phyloP scores from a whole-genome alignment of 2,329 filamentous ascomycete species.

The Cercospora brassicicola region DNA sequence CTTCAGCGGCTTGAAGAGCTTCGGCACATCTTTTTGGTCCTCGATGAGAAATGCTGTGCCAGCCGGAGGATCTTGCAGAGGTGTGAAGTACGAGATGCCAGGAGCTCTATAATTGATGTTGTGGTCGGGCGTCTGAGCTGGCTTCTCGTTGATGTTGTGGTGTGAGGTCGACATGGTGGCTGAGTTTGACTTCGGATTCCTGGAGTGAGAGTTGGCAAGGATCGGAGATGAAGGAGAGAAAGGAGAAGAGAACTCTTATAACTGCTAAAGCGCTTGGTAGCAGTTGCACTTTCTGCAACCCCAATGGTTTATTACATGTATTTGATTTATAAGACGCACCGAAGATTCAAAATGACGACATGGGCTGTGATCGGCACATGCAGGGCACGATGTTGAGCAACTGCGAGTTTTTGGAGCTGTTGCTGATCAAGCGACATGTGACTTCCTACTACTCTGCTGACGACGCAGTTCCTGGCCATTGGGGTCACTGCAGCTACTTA shows the following conservation, averaged over 20 bases:
- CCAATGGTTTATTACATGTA: neutral
- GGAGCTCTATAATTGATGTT: slow-evolving; percentile 46
- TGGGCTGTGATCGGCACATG: neutral
- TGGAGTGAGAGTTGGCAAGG: neutral
- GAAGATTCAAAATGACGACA: slow-evolving; percentile 1
- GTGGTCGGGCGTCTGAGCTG: slow-evolving; percentile 21
- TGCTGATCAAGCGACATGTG: neutral
- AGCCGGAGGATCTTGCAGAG: slow-evolving; percentile 48
- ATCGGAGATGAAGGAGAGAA: neutral
- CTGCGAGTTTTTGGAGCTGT: neutral
- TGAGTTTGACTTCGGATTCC: neutral
- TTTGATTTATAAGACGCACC: neutral
- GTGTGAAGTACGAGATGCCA: slow-evolving; percentile 52
- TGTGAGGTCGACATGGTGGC: slow-evolving; percentile 32
- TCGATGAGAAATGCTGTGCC: slow-evolving; percentile 51
- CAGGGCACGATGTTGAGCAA: neutral
- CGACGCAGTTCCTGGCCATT: neutral
- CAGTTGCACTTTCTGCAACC: neutral
- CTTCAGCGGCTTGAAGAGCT: slow-evolving; percentile 60
- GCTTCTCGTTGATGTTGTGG: slow-evolving; percentile 32
- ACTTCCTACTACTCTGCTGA: neutral
- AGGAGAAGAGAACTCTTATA: neutral
- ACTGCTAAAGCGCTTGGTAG: neutral
- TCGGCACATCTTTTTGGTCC: slow-evolving; percentile 53
- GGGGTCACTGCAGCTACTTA: neutral